Evolutionary conservation across 192 early-diverging fungal genomes (phyloP).

Genomic region (Coemansia sp.): DNA sequence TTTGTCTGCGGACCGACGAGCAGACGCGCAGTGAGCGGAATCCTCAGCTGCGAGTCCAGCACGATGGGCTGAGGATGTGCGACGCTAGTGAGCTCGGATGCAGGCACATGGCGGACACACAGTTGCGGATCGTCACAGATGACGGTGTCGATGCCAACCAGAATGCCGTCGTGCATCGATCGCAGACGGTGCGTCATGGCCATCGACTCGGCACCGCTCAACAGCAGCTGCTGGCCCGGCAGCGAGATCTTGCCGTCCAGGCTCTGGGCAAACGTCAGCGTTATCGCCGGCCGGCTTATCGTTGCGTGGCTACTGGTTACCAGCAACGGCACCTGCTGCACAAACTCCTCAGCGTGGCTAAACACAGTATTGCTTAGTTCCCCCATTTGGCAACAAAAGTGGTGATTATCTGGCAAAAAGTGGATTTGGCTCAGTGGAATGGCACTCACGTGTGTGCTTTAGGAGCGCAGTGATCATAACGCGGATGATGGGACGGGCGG

Average conservation of each 20-base stretch:
- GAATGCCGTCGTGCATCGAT: constrained; percentile 71
- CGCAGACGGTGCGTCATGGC: constrained; percentile 79
- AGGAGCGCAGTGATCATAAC: too few relatives aligned
- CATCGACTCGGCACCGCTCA: constrained; percentile 73
- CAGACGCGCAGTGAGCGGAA: constrained; percentile 59
- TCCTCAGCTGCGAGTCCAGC: constrained; percentile 68
- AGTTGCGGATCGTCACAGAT: constrained; percentile 78
- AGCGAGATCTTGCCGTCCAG: constrained; percentile 76
- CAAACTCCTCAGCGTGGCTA: constrained; percentile 17
- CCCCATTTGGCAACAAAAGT: background rate
- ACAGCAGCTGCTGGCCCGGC: constrained; percentile 57
- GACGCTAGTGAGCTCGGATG: background rate
- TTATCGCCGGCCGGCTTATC: constrained; percentile 54
- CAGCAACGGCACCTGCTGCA: constrained; percentile 3
- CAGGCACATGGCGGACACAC: constrained; percentile 27
- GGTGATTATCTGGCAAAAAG: background rate
- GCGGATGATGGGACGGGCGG: background rate
- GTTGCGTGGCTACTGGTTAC: constrained; percentile 7
- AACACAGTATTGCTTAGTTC: background rate
- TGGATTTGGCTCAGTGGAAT: background rate
- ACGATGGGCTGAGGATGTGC: constrained; percentile 72
- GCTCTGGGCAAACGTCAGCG: constrained; percentile 88
- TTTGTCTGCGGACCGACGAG: constrained; percentile 40
- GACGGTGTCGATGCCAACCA: constrained; percentile 83
- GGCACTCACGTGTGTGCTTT: too few relatives aligned